These are phyloP conservation scores for Penicillium sp. DNA, from an alignment of 2,329 filamentous ascomycete species.

Conservation along the genomic window DNA sequence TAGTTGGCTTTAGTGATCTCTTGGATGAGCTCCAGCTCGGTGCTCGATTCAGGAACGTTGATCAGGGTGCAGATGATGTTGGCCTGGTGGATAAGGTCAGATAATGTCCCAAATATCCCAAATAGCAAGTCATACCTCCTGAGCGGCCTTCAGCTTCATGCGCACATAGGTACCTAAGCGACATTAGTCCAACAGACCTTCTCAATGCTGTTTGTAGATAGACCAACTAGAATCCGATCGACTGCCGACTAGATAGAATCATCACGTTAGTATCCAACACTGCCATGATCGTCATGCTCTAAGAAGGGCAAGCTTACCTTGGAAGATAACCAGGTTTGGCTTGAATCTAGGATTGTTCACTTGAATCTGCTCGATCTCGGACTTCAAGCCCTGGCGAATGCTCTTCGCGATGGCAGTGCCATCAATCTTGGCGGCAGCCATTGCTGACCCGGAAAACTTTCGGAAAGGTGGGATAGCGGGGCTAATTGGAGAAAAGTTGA, in stretches of 20 bases:
- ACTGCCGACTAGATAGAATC: slow-evolving; percentile 67
- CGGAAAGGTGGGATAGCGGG: slow-evolving; percentile 17
- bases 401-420: slow-evolving; percentile 90
- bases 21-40: slow-evolving; percentile 81
- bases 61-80: slow-evolving; percentile 85
- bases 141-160: slow-evolving; percentile 97
- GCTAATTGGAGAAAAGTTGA: slow-evolving; percentile 15
- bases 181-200: background rate
- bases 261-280: slow-evolving; percentile 4
- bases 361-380: slow-evolving; percentile 78
- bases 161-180: slow-evolving; percentile 86
- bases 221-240: slow-evolving; percentile 83
- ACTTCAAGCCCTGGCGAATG: slow-evolving; percentile 78
- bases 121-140: slow-evolving; percentile 60
- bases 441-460: slow-evolving; percentile 58
- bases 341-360: slow-evolving; percentile 80
- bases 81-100: slow-evolving; percentile 54
- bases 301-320: slow-evolving; percentile 58
- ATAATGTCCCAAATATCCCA: slow-evolving; percentile 1
- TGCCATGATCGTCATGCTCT: background rate
- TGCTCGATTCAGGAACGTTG: slow-evolving; percentile 76
- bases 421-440: slow-evolving; percentile 90
- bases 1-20: slow-evolving; percentile 81
- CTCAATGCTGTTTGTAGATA: slow-evolving; percentile 13
- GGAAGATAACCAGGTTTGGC: slow-evolving; percentile 89